phyloP scores from a whole-genome alignment of 2,329 filamentous ascomycete genomes.

The Fusarium sp. region DNA sequence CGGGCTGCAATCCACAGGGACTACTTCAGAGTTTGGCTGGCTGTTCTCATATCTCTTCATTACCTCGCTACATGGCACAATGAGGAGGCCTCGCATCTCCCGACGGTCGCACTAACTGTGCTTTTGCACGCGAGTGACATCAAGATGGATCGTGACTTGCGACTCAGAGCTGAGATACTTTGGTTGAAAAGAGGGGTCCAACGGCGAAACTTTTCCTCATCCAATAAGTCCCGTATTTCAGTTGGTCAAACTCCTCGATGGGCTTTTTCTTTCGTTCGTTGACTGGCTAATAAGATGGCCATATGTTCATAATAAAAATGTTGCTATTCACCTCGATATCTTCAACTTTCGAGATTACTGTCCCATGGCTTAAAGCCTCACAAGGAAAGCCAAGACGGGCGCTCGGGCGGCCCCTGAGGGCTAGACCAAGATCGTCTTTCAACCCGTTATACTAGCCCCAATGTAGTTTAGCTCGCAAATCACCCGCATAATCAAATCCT shows the following conservation, averaged over 20 bases:
- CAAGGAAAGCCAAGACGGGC: constrained; percentile 34
- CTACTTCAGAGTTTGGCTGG: constrained; percentile 20
- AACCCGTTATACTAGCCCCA: constrained; percentile 20
- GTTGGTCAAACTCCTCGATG: neutral
- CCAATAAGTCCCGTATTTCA: neutral
- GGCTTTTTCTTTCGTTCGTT: neutral
- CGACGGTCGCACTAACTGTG: constrained; percentile 19
- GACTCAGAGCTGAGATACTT: neutral
- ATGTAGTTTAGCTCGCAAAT: constrained; percentile 16
- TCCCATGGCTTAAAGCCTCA: constrained; percentile 10
- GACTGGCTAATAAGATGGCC: neutral
- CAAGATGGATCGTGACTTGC: constrained; percentile 11
- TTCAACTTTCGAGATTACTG: neutral
- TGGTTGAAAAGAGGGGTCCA: neutral
- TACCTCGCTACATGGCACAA: constrained; percentile 35
- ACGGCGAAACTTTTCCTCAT: neutral
- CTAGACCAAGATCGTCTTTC: constrained; percentile 33
- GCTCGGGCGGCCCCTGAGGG: constrained; percentile 23
- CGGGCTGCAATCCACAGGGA: constrained; percentile 34
- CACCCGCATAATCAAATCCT: constrained; percentile 25
- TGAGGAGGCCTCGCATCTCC: constrained; percentile 29
- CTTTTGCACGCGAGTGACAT: constrained; percentile 19
- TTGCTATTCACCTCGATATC: neutral
- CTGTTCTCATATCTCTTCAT: constrained; percentile 14
- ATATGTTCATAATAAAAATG: neutral